A percentile compares a stretch with the other conserved stretches of the same genome.
Conservation (phyloP, 306 rosid genomes). For the Luffa acutangula region DNA sequence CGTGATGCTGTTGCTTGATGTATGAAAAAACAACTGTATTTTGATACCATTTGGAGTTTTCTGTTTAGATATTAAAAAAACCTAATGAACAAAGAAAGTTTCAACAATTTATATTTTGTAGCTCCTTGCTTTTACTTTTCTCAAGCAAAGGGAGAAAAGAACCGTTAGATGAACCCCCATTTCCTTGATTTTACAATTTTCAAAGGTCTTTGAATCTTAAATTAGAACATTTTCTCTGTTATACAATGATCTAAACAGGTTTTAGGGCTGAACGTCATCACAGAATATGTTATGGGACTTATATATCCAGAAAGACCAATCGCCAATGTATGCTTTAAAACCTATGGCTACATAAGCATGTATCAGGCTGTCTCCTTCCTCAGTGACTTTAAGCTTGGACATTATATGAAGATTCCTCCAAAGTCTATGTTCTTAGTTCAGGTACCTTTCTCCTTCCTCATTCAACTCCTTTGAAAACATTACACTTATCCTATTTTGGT, state of each 20-base stretch:
- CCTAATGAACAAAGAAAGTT: too few relatives aligned
- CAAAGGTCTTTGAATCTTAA: background rate
- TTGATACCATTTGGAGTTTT: too few relatives aligned
- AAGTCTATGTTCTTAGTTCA: slow-evolving; percentile 36
- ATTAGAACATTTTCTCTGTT: background rate
- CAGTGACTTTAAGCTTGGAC: slow-evolving; percentile 68
- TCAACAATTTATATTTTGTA: too few relatives aligned
- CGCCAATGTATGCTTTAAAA: slow-evolving; percentile 72
- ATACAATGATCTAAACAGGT: slow-evolving; percentile 18
- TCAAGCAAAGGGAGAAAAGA: too few relatives aligned
- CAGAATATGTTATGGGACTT: slow-evolving; percentile 53
- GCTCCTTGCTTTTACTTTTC: too few relatives aligned
- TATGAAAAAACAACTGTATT: too few relatives aligned
- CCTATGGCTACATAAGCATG: slow-evolving; percentile 57
- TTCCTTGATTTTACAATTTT: background rate
- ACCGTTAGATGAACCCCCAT: too few relatives aligned
- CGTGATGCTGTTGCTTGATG: too few relatives aligned
- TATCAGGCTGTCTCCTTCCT: slow-evolving; percentile 64
- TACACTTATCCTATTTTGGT: too few relatives aligned
- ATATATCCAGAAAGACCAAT: slow-evolving; percentile 64
- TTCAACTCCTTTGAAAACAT: background rate
- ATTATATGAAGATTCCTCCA: slow-evolving; percentile 76
- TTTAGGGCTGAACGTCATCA: slow-evolving; percentile 49
- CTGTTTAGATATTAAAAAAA: too few relatives aligned
- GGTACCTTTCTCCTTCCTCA: background rate